Percentiles rank a stretch among this genome's conserved stretches.
Evolutionary conservation across 192 early-diverging fungal species (phyloP).

Genomic region (Umbelopsis sp.): DNA sequence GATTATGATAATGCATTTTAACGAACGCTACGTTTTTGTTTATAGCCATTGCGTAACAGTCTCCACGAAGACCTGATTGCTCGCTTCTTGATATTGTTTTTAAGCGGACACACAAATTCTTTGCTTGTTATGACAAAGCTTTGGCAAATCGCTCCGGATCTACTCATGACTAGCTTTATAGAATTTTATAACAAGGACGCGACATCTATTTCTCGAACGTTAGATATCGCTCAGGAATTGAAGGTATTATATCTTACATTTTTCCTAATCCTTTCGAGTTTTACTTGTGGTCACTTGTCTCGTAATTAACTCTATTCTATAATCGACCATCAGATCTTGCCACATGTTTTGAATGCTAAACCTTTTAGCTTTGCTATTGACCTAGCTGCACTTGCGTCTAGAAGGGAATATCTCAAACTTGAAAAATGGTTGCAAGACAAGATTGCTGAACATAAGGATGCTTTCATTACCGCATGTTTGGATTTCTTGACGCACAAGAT

Average conservation of each 20-base stretch:
- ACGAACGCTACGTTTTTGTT: not conserved
- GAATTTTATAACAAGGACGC: conserved; percentile 75
- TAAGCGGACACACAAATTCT: conserved; percentile 63
- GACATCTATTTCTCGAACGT: conserved; percentile 50
- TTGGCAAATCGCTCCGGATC: conserved; percentile 63
- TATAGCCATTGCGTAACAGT: not conserved
- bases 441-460: conserved; percentile 59
- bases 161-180: conserved; percentile 64
- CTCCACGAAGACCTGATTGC: conserved; percentile 68
- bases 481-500: conserved; percentile 76
- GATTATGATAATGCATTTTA: not conserved
- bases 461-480: conserved; percentile 71
- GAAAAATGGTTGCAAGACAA: conserved; percentile 86
- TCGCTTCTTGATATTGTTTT: conserved; percentile 62
- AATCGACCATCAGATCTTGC: conserved; percentile 55
- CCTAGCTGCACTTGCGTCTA: conserved; percentile 75
- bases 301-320: not conserved
- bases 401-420: conserved; percentile 76
- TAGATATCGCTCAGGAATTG: conserved; percentile 81
- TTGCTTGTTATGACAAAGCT: conserved; percentile 69
- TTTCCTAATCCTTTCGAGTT: not conserved
- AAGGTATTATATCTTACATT: conserved; percentile 48
- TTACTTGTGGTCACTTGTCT: not conserved
- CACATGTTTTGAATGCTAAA: conserved; percentile 67
- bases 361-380: conserved; percentile 76